Evolutionary conservation across 495 filamentous ascomycete genomes (phyloP), one percentile per base, ranked within the genome.

Genomic region (Hypoxylon rickii): DNA sequence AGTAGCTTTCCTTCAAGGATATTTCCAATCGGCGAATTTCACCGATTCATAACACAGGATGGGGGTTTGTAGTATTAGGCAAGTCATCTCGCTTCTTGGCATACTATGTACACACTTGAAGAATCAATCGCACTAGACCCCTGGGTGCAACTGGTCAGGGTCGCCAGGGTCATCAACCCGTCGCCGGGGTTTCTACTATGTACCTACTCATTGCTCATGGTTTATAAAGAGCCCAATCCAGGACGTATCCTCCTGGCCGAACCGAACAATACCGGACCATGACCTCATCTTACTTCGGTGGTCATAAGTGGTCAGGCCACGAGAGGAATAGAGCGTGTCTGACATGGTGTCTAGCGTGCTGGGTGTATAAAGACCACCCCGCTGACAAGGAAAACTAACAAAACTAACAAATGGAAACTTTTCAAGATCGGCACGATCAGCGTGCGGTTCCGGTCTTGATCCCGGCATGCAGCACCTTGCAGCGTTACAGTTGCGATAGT

Each of bases 341-440:
- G 21, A 52, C 47, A 47, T 7, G 29, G 52, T n/a, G n/a, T n/a
- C 4, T 4, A 29, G 24, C 24, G 10, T 18, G 46, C 34, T 15
- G 24, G 32, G 41, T 17, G 38, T 49, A 42, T 26, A 54, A 17
- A 17, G 4, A 2, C 17, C 32, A 31, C 58, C 42, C 52, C 58
- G 47, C 52, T 31, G 29, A 32, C 44, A 53, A 11, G 46, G 48
- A n/a, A 45, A 33, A 22, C 32, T 44, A 50, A 43, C 43, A n/a
- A 50, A 33, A 22, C 22, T 39, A 50, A 43, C 37, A n/a, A 44
- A 34, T 50, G 31, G 49, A 61, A 45, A 38, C 24, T 50, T 53
- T 54, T 36, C 31, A 39, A 41, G 59, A 63, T 63, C 59, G 53
- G 16, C 59, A 42, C 24, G 53, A 63, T 63, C 59, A 44, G 38